Conservation (phyloP, 208 protist species). For the Leishmania major region DNA sequence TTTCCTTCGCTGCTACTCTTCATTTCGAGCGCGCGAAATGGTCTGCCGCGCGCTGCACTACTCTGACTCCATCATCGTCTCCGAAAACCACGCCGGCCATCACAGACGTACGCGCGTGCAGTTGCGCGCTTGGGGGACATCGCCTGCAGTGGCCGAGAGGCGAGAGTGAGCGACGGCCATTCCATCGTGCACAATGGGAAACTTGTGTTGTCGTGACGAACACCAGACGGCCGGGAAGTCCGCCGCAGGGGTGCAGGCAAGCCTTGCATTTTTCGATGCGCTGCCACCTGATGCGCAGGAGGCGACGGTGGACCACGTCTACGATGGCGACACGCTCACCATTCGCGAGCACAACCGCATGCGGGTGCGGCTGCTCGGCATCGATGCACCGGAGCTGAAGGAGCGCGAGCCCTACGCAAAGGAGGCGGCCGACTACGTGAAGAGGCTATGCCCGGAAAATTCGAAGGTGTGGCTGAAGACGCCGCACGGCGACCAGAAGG, state of each 20-base stretch:
- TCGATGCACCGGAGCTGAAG: conserved; percentile 57
- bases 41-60: background rate
- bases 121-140: background rate
- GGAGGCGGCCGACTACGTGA: conserved; percentile 49
- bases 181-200: conserved; percentile 1
- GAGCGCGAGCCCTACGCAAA: conserved; percentile 51
- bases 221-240: background rate
- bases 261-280: conserved; percentile 35
- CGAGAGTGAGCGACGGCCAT: background rate
- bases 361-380: conserved; percentile 55
- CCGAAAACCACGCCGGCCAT: background rate
- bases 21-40: background rate
- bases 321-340: conserved; percentile 71
- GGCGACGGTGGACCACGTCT: conserved; percentile 52
- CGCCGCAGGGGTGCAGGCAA: background rate
- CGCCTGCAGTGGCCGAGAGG: background rate
- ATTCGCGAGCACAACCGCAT: conserved; percentile 37
- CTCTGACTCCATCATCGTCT: background rate
- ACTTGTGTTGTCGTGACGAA: background rate
- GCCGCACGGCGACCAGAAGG: conserved; percentile 20
- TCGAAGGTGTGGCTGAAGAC: conserved; percentile 35
- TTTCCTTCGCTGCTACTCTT: background rate
- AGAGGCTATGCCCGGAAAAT: conserved; percentile 35
- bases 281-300: conserved; percentile 38
- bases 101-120: background rate